Percentiles rank a stretch among this genome's conserved stretches.
Conservation (phyloP, 495 filamentous ascomycete genomes). For the Penicillium paradoxum region DNA sequence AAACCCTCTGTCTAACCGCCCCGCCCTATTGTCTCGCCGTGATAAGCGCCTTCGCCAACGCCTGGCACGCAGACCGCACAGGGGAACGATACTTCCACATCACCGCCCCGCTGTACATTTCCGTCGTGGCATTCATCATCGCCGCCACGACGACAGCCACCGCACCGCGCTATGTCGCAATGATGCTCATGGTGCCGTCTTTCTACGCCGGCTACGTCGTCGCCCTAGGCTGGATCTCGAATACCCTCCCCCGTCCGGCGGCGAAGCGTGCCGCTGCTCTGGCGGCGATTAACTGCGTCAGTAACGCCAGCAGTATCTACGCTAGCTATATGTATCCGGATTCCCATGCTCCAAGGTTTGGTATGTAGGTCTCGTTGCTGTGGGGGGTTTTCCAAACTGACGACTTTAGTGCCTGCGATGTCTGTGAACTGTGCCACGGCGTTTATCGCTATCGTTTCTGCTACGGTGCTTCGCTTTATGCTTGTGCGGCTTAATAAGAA, state of each 20-base stretch:
- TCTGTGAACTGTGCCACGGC: conserved; percentile 66
- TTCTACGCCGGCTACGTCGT: conserved; percentile 62
- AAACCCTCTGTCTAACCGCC: conserved; percentile 69
- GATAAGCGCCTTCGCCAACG: conserved; percentile 64
- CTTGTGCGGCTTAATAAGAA: conserved; percentile 68
- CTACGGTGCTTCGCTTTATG: conserved; percentile 59
- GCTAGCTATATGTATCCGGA: conserved; percentile 68
- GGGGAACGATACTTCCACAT: conserved; percentile 79
- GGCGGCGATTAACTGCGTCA: conserved; percentile 75
- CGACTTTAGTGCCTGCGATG: conserved; percentile 57
- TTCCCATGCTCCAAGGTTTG: conserved; percentile 32
- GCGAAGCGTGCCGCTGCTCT: conserved; percentile 79
- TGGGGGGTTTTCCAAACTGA: too few species aligned
- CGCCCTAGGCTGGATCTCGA: conserved; percentile 71
- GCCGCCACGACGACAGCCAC: conserved; percentile 60
- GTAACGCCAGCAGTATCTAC: conserved; percentile 67
- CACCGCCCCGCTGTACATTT: conserved; percentile 60
- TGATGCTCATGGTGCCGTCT: conserved; percentile 73
- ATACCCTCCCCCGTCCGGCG: conserved; percentile 75
- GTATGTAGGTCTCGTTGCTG: conserved; percentile 21
- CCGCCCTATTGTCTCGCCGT: conserved; percentile 72
- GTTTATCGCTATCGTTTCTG: conserved; percentile 60
- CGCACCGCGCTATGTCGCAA: conserved; percentile 69
- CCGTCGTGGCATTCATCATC: conserved; percentile 69
- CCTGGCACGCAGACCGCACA: conserved; percentile 73